Percentiles rank a stretch among this genome's conserved stretches.
Evolutionary conservation across 2,329 filamentous ascomycete genomes (phyloP).

Genomic region (Cladophialophora chaetospira): DNA sequence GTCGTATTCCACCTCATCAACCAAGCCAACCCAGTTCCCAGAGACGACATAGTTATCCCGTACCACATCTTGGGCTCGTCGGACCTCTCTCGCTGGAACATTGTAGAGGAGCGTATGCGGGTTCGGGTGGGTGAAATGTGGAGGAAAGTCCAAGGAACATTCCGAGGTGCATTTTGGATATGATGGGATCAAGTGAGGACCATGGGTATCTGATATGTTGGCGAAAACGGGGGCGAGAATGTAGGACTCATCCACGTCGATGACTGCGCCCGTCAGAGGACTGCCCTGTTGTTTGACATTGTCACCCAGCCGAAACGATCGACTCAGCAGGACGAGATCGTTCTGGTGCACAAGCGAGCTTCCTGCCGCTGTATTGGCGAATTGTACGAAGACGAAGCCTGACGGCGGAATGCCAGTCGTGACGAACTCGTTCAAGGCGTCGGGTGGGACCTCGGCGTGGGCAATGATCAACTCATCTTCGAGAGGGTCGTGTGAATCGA

Average conservation of each 20-base stretch:
- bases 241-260: constrained; percentile 51
- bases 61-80: constrained; percentile 47
- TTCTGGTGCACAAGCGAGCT: constrained; percentile 46
- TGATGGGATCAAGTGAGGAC: not conserved
- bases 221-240: constrained; percentile 42
- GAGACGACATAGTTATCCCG: constrained; percentile 58
- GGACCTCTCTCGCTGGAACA: constrained; percentile 50
- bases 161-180: constrained; percentile 13
- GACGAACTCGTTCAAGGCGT: constrained; percentile 33
- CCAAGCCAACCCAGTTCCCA: constrained; percentile 58
- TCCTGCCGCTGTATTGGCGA: constrained; percentile 42
- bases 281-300: constrained; percentile 55
- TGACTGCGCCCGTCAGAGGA: constrained; percentile 57
- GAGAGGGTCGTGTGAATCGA: constrained; percentile 32
- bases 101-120: constrained; percentile 40
- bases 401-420: constrained; percentile 45
- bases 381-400: constrained; percentile 54
- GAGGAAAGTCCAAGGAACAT: constrained; percentile 18
- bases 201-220: constrained; percentile 12
- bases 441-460: constrained; percentile 36
- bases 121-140: constrained; percentile 27
- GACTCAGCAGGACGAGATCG: constrained; percentile 55
- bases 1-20: constrained; percentile 53
- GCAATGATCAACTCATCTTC: constrained; percentile 39
- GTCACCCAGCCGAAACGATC: constrained; percentile 57